These are phyloP conservation scores for Ganoderma resinaceum DNA, from an alignment of 1,284 basidiomycete genomes.

Conservation along the genomic window DNA sequence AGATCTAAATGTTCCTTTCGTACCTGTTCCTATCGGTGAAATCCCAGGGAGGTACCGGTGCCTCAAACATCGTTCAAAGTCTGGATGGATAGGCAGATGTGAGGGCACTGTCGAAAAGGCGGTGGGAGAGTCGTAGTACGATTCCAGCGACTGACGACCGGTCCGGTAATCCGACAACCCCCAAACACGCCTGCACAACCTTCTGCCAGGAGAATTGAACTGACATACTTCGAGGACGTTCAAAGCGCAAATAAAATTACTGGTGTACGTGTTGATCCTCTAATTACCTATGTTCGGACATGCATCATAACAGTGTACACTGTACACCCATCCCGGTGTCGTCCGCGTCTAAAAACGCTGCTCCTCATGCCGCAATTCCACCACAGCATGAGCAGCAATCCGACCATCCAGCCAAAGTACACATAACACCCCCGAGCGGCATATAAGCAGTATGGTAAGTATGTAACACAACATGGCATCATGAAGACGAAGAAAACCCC, in stretches of 20 bases:
- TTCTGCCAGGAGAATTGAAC: not conserved
- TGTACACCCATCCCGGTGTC: not conserved
- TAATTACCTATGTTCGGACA: conserved; percentile 20
- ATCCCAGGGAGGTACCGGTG: conserved; percentile 36
- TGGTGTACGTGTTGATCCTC: conserved; percentile 17
- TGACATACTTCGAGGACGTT: not conserved
- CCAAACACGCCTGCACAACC: no score
- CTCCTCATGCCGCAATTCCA: not conserved
- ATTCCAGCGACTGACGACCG: not conserved
- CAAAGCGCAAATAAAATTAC: conserved; percentile 19
- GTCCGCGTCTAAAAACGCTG: not conserved
- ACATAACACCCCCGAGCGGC: not conserved
- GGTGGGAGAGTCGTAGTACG: not conserved
- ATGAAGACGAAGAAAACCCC: conserved; percentile 19
- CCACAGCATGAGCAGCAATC: not conserved
- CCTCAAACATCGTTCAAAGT: conserved; percentile 27
- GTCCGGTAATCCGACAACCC: not conserved
- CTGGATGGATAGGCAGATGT: not conserved
- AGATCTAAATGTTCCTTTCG: not conserved
- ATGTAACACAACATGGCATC: conserved; percentile 31
- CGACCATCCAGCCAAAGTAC: not conserved
- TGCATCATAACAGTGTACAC: conserved; percentile 26
- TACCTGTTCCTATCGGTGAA: conserved; percentile 33
- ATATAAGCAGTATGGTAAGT: conserved; percentile 16
- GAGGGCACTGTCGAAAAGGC: not conserved